Conservation (phyloP, 345 rosid genomes). For the Nasturtium officinale region DNA sequence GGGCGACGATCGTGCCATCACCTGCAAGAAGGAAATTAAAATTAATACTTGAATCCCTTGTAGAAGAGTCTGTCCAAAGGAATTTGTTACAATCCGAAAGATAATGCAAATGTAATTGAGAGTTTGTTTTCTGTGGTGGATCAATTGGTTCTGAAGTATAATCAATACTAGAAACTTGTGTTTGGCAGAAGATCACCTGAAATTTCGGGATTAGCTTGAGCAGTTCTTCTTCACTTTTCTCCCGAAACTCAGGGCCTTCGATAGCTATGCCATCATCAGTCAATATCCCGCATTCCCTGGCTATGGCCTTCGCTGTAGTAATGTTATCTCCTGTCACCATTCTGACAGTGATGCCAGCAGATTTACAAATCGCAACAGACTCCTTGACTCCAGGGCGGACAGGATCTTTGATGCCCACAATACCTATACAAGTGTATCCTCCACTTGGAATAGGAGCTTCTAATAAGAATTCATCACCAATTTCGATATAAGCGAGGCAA, state of each 20-base stretch:
- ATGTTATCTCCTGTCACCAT: constrained; percentile 95
- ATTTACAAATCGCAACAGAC: constrained; percentile 79
- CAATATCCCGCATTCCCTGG: constrained; percentile 84
- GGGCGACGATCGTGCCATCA: constrained; percentile 90
- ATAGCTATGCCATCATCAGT: constrained; percentile 63
- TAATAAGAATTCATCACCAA: constrained; percentile 59
- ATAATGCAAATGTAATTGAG: not conserved
- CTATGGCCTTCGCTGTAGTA: constrained; percentile 89
- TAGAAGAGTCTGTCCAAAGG: not conserved
- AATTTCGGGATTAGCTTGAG: constrained; percentile 72
- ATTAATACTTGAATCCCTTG: constrained; percentile 16
- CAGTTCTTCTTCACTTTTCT: constrained; percentile 58
- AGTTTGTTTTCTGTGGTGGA: constrained; percentile 6
- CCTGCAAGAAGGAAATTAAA: constrained; percentile 47
- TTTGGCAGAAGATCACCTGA: constrained; percentile 58
- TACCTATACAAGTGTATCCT: constrained; percentile 69
- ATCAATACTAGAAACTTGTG: not conserved
- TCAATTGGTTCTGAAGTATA: constrained; percentile 12
- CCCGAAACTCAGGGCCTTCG: constrained; percentile 65
- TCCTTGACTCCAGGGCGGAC: constrained; percentile 80
- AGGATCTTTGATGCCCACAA: constrained; percentile 90
- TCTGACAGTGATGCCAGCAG: constrained; percentile 81
- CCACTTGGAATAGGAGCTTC: constrained; percentile 56
- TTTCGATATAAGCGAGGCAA: constrained; percentile 80
- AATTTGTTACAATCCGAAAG: not conserved